Percentiles rank a stretch among this genome's conserved stretches.
These are phyloP conservation scores for Bryum argenteum DNA, from an alignment of 225 moss, liverwort and hornwort species.

Conservation along the genomic window DNA sequence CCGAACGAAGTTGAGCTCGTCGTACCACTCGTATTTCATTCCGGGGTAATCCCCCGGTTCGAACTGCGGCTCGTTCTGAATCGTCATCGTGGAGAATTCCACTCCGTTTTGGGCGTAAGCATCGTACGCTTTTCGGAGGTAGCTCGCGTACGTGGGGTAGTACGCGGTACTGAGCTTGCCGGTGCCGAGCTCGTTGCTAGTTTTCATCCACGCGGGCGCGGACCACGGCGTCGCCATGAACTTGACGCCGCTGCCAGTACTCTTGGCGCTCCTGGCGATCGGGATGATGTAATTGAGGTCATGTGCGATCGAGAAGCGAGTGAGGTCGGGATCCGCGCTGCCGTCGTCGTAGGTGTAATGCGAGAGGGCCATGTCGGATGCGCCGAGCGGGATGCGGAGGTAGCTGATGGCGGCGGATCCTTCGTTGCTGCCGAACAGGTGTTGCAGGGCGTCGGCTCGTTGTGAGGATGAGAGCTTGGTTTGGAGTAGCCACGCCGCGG, in stretches of 20 bases:
- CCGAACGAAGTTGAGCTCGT: slow-evolving; percentile 55
- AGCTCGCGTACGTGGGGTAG: slow-evolving; percentile 37
- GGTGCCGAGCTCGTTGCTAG: slow-evolving; percentile 28
- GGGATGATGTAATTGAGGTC: slow-evolving; percentile 49
- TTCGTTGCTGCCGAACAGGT: slow-evolving; percentile 46
- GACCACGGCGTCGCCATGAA: slow-evolving; percentile 46
- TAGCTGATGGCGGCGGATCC: slow-evolving; percentile 54
- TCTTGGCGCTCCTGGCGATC: slow-evolving; percentile 34
- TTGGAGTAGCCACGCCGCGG: slow-evolving; percentile 47
- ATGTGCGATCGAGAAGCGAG: slow-evolving; percentile 44
- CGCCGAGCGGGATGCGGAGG: slow-evolving; percentile 46
- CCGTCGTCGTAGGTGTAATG: slow-evolving; percentile 53
- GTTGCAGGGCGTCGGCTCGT: slow-evolving; percentile 30
- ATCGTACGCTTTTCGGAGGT: slow-evolving; percentile 40
- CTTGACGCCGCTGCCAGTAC: slow-evolving; percentile 35
- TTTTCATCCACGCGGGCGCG: slow-evolving; percentile 54
- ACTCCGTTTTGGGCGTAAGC: slow-evolving; percentile 37
- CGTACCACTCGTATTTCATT: slow-evolving; percentile 50
- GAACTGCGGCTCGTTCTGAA: slow-evolving; percentile 53
- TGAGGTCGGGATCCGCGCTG: slow-evolving; percentile 25
- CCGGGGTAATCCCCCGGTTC: slow-evolving; percentile 42
- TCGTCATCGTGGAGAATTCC: slow-evolving; percentile 40
- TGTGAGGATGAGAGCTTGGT: slow-evolving; percentile 33
- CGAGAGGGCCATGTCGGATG: slow-evolving; percentile 39
- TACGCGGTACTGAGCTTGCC: slow-evolving; percentile 42